A percentile compares a stretch with the other conserved stretches of the same genome.
Conservation (phyloP, 2,329 filamentous ascomycete species). For the Parafenestella ontariensis region DNA sequence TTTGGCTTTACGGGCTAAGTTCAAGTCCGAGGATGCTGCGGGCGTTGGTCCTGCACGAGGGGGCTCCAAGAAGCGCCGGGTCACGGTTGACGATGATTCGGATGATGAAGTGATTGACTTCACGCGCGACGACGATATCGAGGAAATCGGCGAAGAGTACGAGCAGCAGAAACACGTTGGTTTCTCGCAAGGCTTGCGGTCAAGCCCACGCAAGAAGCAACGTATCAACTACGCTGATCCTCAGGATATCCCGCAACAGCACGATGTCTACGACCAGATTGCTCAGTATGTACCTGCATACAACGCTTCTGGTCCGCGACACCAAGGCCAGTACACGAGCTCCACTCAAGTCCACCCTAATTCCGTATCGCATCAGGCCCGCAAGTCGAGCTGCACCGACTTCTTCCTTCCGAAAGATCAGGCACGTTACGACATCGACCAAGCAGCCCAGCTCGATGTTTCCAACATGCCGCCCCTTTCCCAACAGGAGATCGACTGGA, state of each 20-base stretch:
- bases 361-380: neutral
- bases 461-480: neutral
- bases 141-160: neutral
- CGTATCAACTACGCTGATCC: conserved; percentile 17
- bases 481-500: neutral
- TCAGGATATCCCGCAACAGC: neutral
- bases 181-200: neutral
- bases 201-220: conserved; percentile 15
- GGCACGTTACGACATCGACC: neutral
- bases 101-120: conserved; percentile 2
- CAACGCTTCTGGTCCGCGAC: neutral
- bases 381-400: conserved; percentile 5
- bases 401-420: neutral
- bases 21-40: conserved; percentile 5
- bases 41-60: neutral
- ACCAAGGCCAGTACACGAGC: neutral
- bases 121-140: neutral
- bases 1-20: conserved; percentile 2
- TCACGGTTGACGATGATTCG: neutral
- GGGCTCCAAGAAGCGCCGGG: neutral
- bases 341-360: neutral
- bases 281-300: neutral
- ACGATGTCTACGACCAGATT: neutral
- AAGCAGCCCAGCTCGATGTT: neutral
- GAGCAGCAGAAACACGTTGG: neutral